Evolutionary conservation across 345 rosid species (phyloP), one percentile per base, ranked within the genome.

Genomic region (Brassica incana): DNA sequence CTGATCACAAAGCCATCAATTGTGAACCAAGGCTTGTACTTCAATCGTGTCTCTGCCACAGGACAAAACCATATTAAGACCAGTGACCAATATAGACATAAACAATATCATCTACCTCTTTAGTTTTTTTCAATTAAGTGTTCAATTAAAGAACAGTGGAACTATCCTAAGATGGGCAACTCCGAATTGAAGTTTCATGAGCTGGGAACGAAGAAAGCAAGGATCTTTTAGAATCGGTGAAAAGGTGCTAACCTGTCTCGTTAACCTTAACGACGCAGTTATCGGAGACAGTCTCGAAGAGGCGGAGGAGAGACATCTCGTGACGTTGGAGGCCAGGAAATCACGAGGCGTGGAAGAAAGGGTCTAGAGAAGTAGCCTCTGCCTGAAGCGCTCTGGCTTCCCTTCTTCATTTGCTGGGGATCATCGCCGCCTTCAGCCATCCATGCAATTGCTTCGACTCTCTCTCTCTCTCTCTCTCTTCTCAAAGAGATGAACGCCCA

Each of bases 231-330:
- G 18, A 18, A 18, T 18, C 18, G 18, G 18, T 18, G 5, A 16
- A 20, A 40, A 52, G n/a, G 50, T 10, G 12, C 20, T 63, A 80
- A 92, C 98, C 98, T 1, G 98, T 90, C 71, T 90, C 97, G 77
- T 93, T 90, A 65, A 93, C 87, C 71, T 89, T 89, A 20, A 88
- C 77, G 71, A 73, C 50, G 70, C 92, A 85, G 81, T 91, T 97
- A 82, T 95, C 99, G 64, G 80, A 85, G 71, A 93, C 74, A 54
- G 65, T 81, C 67, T 93, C 97, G 56, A 93, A 73, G 67, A 93
- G 96, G 81, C 90, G 96, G 72, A 93, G 86, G 70, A 95, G 87
- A 82, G 93, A 88, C 79, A 93, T 74, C 87, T 95, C 96, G 66
- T 93, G 88, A 12, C 84, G 90, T 3, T 80, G 92, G 73, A 91